Conservation (phyloP, 169 alveolate genomes). For the Plasmodium chabaudi region DNA sequence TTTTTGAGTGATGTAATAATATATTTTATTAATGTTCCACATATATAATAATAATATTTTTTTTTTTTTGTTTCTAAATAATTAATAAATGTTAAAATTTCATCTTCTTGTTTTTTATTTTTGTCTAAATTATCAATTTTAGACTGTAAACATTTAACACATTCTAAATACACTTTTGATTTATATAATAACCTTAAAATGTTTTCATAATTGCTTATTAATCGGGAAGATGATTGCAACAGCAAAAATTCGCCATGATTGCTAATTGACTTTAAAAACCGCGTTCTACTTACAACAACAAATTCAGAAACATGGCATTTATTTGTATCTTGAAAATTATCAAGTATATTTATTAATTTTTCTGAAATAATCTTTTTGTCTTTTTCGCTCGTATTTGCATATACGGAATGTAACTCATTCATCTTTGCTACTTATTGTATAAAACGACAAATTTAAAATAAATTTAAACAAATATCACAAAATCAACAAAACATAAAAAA, state of each 20-base stretch:
- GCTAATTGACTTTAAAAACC: conserved; percentile 66
- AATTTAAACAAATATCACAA: not conserved
- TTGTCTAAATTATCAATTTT: conserved; percentile 11
- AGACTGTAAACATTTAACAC: conserved; percentile 37
- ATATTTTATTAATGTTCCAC: conserved; percentile 43
- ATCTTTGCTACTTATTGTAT: conserved; percentile 27
- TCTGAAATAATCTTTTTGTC: conserved; percentile 61
- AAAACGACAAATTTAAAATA: not conserved
- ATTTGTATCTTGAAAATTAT: conserved; percentile 35
- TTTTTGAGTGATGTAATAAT: conserved; percentile 62
- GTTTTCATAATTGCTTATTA: conserved; percentile 66
- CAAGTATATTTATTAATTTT: conserved; percentile 59
- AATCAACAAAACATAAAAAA: conserved; percentile 11
- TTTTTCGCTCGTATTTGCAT: conserved; percentile 65
- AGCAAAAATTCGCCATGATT: conserved; percentile 72
- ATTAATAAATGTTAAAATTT: conserved; percentile 56
- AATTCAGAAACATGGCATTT: conserved; percentile 72
- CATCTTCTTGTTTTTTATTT: conserved; percentile 66
- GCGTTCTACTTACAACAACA: conserved; percentile 74
- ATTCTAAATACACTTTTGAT: conserved; percentile 61
- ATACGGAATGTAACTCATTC: conserved; percentile 64
- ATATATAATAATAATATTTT: conserved; percentile 52
- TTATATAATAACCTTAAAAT: conserved; percentile 57
- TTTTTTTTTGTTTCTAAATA: conserved; percentile 54
- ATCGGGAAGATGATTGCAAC: conserved; percentile 72